phyloP scores from a whole-genome alignment of 176 grass and related monocot species.

The Phoenix roebelenii region DNA sequence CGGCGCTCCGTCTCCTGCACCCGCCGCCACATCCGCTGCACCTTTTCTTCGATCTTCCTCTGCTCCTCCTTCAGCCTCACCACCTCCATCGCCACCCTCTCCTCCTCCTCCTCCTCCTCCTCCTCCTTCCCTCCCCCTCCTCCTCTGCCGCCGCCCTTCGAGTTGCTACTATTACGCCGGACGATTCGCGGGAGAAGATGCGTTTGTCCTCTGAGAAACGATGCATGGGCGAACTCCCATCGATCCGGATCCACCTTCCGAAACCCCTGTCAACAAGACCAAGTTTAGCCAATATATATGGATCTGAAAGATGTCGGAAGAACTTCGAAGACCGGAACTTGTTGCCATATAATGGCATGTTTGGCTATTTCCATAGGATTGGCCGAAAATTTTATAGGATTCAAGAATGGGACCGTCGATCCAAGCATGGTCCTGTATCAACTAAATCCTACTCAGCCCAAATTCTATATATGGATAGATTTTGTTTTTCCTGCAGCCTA shows the following conservation, averaged over 20 bases:
- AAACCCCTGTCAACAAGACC: constrained; percentile 38
- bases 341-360: too few relatives aligned
- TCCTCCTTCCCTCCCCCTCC: neutral
- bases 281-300: neutral
- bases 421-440: too few relatives aligned
- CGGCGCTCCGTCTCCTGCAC: constrained; percentile 73
- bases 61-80: constrained; percentile 66
- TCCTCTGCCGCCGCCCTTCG: constrained; percentile 16
- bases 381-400: too few relatives aligned
- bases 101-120: constrained; percentile 15
- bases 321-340: too few relatives aligned
- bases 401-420: too few relatives aligned
- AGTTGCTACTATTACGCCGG: constrained; percentile 26
- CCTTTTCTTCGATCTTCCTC: constrained; percentile 45
- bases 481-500: too few relatives aligned
- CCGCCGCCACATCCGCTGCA: constrained; percentile 60
- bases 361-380: too few relatives aligned
- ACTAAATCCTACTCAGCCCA: too few relatives aligned
- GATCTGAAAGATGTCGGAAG: too few relatives aligned
- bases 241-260: constrained; percentile 72
- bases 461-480: too few relatives aligned
- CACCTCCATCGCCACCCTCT: constrained; percentile 63
- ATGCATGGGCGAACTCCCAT: constrained; percentile 75
- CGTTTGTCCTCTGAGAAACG: constrained; percentile 54
- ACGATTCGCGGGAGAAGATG: constrained; percentile 56